phyloP scores from a whole-genome alignment of 495 filamentous ascomycete species.

The Penicillium canariense region DNA sequence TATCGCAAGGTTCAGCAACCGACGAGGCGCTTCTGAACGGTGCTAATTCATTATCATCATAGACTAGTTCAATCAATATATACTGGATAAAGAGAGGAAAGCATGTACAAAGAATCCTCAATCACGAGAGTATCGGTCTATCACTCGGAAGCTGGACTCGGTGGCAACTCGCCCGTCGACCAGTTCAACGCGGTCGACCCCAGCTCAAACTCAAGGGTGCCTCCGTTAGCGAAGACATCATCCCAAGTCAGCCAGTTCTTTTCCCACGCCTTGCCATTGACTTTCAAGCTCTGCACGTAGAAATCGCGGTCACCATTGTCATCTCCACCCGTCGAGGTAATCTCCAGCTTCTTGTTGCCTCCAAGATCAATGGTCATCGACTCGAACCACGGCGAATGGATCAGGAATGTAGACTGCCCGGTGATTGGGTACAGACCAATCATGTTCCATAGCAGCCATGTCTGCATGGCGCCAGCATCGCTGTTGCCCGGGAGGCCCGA shows the following conservation, averaged over 20 bases:
- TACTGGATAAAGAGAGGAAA: neutral
- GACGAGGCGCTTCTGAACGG: too few relatives aligned
- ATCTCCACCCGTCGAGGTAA: constrained; percentile 46
- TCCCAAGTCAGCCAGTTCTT: constrained; percentile 55
- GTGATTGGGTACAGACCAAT: constrained; percentile 58
- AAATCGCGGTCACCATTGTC: constrained; percentile 36
- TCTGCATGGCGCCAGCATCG: constrained; percentile 59
- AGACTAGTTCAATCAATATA: too few relatives aligned
- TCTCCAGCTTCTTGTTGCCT: constrained; percentile 40
- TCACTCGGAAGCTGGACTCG: constrained; percentile 48
- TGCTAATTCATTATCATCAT: too few relatives aligned
- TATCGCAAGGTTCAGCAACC: too few relatives aligned
- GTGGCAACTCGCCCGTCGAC: constrained; percentile 49
- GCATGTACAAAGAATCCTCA: too few relatives aligned
- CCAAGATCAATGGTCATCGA: constrained; percentile 49
- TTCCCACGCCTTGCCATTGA: constrained; percentile 50
- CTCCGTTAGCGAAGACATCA: constrained; percentile 54
- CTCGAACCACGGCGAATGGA: constrained; percentile 56
- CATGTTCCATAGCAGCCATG: constrained; percentile 61
- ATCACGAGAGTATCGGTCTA: neutral
- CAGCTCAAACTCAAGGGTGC: constrained; percentile 53
- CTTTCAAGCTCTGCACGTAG: constrained; percentile 48
- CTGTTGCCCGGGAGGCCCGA: constrained; percentile 56
- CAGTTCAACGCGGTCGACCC: constrained; percentile 44
- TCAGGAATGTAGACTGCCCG: constrained; percentile 54